These are phyloP conservation scores for Cystobasidiopsis lactophilus DNA, from an alignment of 768 basidiomycete species.

Conservation along the genomic window DNA sequence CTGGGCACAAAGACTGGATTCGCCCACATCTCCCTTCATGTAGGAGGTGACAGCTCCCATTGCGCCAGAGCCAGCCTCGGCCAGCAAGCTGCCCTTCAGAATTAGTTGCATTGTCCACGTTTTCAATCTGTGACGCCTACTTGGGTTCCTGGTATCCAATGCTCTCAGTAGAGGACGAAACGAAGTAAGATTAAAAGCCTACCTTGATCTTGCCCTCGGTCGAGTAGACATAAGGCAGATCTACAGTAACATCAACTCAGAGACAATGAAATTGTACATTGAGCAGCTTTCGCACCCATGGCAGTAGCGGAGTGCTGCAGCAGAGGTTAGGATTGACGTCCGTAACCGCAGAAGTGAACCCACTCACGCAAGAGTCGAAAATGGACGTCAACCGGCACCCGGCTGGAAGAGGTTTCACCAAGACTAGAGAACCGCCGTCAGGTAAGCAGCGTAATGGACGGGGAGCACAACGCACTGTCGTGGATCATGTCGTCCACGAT, in stretches of 20 bases:
- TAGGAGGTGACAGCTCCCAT: slow-evolving; percentile 58
- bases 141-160: slow-evolving; percentile 18
- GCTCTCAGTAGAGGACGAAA: slow-evolving; percentile 27
- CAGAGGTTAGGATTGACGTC: too few relatives aligned
- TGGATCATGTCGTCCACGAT: slow-evolving; percentile 87
- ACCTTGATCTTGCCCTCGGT: slow-evolving; percentile 11
- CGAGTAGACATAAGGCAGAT: slow-evolving; percentile 26
- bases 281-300: slow-evolving; percentile 30
- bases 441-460: too few relatives aligned
- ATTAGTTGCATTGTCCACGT: background rate
- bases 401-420: slow-evolving; percentile 28
- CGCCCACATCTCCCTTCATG: slow-evolving; percentile 38
- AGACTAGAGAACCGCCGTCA: background rate
- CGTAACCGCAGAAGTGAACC: too few relatives aligned
- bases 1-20: background rate
- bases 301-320: slow-evolving; percentile 55
- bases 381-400: slow-evolving; percentile 64
- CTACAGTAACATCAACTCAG: slow-evolving; percentile 26
- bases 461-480: slow-evolving; percentile 50
- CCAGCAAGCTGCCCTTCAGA: slow-evolving; percentile 22
- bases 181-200: slow-evolving; percentile 28
- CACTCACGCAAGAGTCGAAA: slow-evolving; percentile 27
- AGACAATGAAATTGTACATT: too few relatives aligned
- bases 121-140: slow-evolving; percentile 6
- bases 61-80: slow-evolving; percentile 69